These are phyloP conservation scores for Lignosus rhinocerotis DNA, from an alignment of 1,284 basidiomycete species.

Conservation along the genomic window DNA sequence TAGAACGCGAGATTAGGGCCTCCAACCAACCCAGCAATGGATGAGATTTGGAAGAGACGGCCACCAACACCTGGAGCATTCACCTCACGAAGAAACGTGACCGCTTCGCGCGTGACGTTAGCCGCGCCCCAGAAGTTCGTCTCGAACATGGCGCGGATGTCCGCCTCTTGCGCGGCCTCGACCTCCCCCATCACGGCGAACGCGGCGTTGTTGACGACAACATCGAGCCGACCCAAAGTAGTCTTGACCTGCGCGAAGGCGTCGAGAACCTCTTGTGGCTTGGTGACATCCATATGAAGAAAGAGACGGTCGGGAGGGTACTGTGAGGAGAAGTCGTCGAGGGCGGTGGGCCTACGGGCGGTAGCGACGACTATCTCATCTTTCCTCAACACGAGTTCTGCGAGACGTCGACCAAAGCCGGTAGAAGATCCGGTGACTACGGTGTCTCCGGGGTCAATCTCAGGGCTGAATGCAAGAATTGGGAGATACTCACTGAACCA, in stretches of 20 bases:
- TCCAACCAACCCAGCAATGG: constrained; percentile 5
- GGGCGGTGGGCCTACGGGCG: constrained; percentile 29
- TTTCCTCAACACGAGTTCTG: constrained; percentile 28
- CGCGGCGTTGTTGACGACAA: constrained; percentile 48
- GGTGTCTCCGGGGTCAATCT: background rate
- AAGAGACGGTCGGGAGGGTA: constrained; percentile 33
- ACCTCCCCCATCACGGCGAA: constrained; percentile 32
- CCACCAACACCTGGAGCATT: constrained; percentile 23
- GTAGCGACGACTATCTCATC: constrained; percentile 36
- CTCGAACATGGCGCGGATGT: constrained; percentile 22
- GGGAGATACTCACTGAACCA: constrained; percentile 19
- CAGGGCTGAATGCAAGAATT: background rate
- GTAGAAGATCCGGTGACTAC: constrained; percentile 36
- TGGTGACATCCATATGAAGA: constrained; percentile 41
- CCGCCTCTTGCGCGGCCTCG: constrained; percentile 28
- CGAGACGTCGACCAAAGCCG: constrained; percentile 32
- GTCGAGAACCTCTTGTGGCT: constrained; percentile 26
- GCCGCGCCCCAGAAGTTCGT: constrained; percentile 40
- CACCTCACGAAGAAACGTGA: constrained; percentile 39
- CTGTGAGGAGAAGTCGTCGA: constrained; percentile 25
- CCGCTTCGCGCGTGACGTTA: constrained; percentile 35
- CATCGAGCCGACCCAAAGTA: constrained; percentile 42
- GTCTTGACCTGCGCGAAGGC: constrained; percentile 37
- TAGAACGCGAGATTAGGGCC: constrained; percentile 1
- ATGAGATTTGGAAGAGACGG: constrained; percentile 14